phyloP scores from a whole-genome alignment of 2,329 filamentous ascomycete genomes.

The Fusarium irregulare region DNA sequence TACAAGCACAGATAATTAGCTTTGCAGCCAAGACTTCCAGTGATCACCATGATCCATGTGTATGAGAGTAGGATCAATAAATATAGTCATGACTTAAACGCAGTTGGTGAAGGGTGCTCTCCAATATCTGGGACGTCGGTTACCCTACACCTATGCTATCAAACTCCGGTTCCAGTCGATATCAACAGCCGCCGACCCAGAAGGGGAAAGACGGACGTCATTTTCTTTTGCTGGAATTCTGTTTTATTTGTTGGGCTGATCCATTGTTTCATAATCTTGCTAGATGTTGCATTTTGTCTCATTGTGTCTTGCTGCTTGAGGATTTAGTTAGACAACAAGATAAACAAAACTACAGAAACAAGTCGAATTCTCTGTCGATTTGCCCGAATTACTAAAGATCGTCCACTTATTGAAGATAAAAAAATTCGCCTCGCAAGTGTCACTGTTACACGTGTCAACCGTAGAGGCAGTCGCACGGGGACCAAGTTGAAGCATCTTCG shows the following conservation, averaged over 20 bases:
- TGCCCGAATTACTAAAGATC: neutral
- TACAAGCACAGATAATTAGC: neutral
- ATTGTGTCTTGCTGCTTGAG: neutral
- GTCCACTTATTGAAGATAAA: neutral
- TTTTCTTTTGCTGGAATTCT: neutral
- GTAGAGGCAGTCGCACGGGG: slow-evolving; percentile 4
- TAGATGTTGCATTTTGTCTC: neutral
- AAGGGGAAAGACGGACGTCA: neutral
- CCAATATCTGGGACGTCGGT: neutral
- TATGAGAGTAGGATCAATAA: neutral
- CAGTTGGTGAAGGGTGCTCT: neutral
- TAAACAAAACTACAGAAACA: neutral
- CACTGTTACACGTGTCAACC: slow-evolving; percentile 30
- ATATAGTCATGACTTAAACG: neutral
- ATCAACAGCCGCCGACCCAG: too few relatives aligned
- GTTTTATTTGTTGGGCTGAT: neutral
- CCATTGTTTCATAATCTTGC: neutral
- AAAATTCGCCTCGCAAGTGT: slow-evolving; percentile 3
- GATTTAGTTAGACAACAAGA: neutral
- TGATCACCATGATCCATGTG: neutral
- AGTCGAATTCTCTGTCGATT: neutral
- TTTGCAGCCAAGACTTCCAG: neutral
- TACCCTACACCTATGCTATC: neutral
- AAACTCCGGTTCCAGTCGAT: neutral
- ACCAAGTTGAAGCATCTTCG: neutral